These are phyloP conservation scores for Puccinia triticina DNA, from an alignment of 1,284 basidiomycete genomes.

Conservation along the genomic window DNA sequence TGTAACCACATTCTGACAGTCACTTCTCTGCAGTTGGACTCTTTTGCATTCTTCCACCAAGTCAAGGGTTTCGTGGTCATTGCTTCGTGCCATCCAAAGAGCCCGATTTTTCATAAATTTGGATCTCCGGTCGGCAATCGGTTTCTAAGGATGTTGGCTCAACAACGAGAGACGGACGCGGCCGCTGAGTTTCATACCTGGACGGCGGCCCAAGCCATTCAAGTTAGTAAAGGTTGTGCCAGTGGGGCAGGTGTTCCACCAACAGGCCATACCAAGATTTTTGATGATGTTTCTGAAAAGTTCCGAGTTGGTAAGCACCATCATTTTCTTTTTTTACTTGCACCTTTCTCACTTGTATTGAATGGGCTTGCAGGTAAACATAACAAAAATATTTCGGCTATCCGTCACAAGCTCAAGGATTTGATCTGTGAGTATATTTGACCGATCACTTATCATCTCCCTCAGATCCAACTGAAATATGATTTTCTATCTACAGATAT, in stretches of 20 bases:
- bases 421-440: constrained; percentile 1
- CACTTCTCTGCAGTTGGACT: neutral
- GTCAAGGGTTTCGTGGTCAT: neutral
- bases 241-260: neutral
- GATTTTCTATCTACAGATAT: neutral
- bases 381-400: neutral
- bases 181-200: constrained; percentile 1
- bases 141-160: neutral
- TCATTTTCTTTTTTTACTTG: neutral
- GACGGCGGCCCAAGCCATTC: constrained; percentile 11
- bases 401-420: neutral
- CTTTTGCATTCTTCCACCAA: neutral
- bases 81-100: neutral
- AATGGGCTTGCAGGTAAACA: neutral
- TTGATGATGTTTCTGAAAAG: neutral
- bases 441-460: neutral
- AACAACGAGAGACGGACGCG: neutral
- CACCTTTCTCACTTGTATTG: neutral
- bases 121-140: neutral
- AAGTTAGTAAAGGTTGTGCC: neutral
- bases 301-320: neutral
- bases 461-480: neutral
- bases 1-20: neutral
- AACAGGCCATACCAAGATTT: neutral
- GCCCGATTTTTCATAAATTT: neutral